Conservation (phyloP, 495 filamentous ascomycete species). For the Annulohypoxylon moriforme region DNA sequence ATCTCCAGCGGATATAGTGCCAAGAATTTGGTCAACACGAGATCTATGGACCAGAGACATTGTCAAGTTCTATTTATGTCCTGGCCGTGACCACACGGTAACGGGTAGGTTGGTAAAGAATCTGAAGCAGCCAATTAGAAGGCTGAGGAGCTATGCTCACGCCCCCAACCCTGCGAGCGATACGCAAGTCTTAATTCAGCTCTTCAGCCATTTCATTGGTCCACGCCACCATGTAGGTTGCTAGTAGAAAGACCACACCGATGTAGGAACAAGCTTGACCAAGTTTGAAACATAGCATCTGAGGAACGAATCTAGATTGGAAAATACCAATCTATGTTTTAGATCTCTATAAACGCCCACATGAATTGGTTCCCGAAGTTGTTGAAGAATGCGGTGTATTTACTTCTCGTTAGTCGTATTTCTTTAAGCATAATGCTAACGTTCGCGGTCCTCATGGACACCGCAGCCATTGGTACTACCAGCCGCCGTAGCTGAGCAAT, state of each 20-base stretch:
- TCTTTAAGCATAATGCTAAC: conserved; percentile 19
- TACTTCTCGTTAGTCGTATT: background rate
- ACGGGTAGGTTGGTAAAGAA: conserved; percentile 31
- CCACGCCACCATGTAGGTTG: background rate
- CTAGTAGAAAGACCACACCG: conserved; percentile 17
- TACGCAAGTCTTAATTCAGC: conserved; percentile 37
- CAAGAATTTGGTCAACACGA: conserved; percentile 38
- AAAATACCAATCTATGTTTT: conserved; percentile 22
- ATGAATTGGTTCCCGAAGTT: conserved; percentile 17
- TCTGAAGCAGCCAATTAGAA: conserved; percentile 40
- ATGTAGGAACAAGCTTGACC: conserved; percentile 39
- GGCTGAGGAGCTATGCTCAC: conserved; percentile 34
- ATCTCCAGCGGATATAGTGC: conserved; percentile 38
- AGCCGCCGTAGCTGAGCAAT: conserved; percentile 31
- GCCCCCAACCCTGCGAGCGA: conserved; percentile 35
- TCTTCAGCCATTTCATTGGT: conserved; percentile 38
- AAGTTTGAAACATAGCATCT: conserved; percentile 43
- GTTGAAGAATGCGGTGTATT: conserved; percentile 12
- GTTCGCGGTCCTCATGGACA: background rate
- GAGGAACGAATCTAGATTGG: conserved; percentile 28
- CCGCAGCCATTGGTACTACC: background rate
- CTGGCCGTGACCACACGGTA: conserved; percentile 27
- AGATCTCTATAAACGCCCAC: conserved; percentile 22
- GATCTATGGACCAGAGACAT: conserved; percentile 39
- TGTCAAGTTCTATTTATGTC: conserved; percentile 42